These are phyloP conservation scores for Aspergillus bombycis DNA, from an alignment of 2,329 filamentous ascomycete species.

Conservation along the genomic window DNA sequence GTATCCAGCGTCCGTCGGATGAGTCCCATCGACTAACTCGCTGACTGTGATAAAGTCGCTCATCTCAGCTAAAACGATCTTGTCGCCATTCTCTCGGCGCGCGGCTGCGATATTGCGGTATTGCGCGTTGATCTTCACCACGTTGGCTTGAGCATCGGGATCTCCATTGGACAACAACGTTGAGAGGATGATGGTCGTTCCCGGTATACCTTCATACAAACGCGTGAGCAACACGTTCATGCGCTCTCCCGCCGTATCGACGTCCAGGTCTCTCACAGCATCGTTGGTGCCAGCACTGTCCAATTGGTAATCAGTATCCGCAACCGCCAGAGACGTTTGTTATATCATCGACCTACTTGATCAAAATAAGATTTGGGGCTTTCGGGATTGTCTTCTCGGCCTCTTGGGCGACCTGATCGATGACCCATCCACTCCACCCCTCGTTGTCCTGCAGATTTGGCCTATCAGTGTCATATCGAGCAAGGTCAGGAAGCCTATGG, in stretches of 20 bases:
- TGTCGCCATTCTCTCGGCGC: conserved; percentile 21
- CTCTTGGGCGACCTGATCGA: conserved; percentile 23
- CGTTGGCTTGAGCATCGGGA: not conserved
- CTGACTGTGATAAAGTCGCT: conserved; percentile 18
- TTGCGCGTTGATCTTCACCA: conserved; percentile 27
- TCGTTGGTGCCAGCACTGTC: conserved; percentile 40
- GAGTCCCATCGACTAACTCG: conserved; percentile 25
- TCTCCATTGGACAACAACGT: conserved; percentile 33
- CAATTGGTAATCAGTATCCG: not conserved
- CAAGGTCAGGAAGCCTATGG: not conserved
- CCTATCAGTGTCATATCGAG: not conserved
- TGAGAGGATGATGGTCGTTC: conserved; percentile 36
- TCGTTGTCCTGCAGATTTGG: conserved; percentile 24
- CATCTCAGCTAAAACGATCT: conserved; percentile 32
- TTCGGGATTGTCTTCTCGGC: conserved; percentile 17
- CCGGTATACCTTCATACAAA: conserved; percentile 25
- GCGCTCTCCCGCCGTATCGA: conserved; percentile 24
- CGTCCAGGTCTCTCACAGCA: conserved; percentile 23
- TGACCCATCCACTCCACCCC: conserved; percentile 24
- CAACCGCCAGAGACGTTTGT: too few species aligned
- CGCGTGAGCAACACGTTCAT: conserved; percentile 31
- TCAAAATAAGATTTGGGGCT: conserved; percentile 30
- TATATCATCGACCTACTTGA: conserved; percentile 22
- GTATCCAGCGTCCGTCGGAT: conserved; percentile 28
- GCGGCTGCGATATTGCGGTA: conserved; percentile 26